Evolutionary conservation across 1,284 basidiomycete genomes (phyloP), one percentile per base, ranked within the genome.

Genomic region (Leccinum subfulvum): DNA sequence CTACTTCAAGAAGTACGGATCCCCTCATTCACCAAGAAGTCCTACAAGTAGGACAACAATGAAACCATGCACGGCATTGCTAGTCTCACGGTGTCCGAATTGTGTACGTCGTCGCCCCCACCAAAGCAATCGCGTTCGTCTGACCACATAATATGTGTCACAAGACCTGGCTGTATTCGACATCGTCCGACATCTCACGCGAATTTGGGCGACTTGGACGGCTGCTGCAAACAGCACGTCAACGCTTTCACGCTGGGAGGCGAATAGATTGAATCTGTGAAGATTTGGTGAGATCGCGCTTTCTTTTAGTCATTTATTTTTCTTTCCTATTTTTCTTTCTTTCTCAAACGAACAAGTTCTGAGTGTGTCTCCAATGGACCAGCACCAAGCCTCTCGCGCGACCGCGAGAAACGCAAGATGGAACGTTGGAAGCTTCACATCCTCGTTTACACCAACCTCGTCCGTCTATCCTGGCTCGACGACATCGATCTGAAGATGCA

Each of bases 161-260:
- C 47, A 66, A 95, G 94, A 97, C 79, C 97, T 98, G 93, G 91
- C 94, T 65, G 94, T 98, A 56, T 97, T 97, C 77, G 95, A 98
- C 75, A 92, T 93, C 56, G 66, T 88, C 89, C 58, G 87, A 33
- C 33, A 33, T 33, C 33, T 33, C 33, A 33, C 33, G 33, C 33
- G 33, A 33, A 33, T 33, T 11, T 33, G 33, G 33, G 33, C 33
- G 33, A 33, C 33, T 33, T 33, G 33, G 33, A 33, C 9, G 33
- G 33, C 33, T 33, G 33, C 33, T 33, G 33, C 33, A 33, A 33
- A 33, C 33, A 33, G 33, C 33, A 33, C 33, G 33, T 33, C 33
- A 89, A 73, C 95, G 97, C 74, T 95, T 97, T 71, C 86, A 98
- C 62, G 96, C 96, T 33, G 33, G 33, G 33, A 33, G 33, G 33